Conservation (phyloP, 1,139 yeast species). For the Candida frijolesensis region DNA sequence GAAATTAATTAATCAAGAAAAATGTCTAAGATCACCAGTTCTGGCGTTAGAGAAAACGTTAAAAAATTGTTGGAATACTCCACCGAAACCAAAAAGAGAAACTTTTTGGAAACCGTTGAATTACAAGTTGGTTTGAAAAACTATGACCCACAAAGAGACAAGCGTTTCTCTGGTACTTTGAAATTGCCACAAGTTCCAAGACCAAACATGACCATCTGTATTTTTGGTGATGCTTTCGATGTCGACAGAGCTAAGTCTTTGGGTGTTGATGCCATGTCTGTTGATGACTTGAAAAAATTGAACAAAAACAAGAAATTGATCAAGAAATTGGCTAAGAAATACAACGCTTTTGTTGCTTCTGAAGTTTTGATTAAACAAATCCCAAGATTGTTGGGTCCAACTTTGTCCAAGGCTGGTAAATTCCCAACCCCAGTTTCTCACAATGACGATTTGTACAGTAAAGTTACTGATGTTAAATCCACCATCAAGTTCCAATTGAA, state of each 20-base stretch:
- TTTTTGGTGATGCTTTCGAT: constrained; percentile 99
- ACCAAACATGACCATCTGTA: constrained; percentile 99
- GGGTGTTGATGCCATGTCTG: constrained; percentile 99
- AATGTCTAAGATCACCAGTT: constrained; percentile 92
- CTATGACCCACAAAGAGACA: constrained; percentile 99
- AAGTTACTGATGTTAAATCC: constrained; percentile 97
- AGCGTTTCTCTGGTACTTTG: constrained; percentile 99
- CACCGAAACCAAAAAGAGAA: constrained; percentile 98
- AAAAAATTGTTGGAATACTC: constrained; percentile 89
- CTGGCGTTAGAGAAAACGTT: constrained; percentile 97
- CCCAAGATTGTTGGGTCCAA: constrained; percentile 99
- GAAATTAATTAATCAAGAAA: constrained; percentile 26
- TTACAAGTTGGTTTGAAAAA: constrained; percentile 99
- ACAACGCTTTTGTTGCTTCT: constrained; percentile 99
- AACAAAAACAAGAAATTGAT: constrained; percentile 99
- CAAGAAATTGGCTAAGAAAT: constrained; percentile 99
- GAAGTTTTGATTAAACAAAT: constrained; percentile 99
- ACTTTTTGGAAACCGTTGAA: constrained; percentile 99
- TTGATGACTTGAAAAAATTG: constrained; percentile 99
- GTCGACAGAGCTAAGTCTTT: constrained; percentile 99
- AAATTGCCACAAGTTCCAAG: constrained; percentile 99
- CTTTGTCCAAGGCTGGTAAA: constrained; percentile 99
- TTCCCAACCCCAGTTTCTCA: constrained; percentile 99
- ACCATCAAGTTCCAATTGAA: constrained; percentile 99
- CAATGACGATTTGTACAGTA: constrained; percentile 94